Percentiles rank a stretch among this genome's conserved stretches.
phyloP scores from a whole-genome alignment of 768 basidiomycete species.

The Thelephora ganbajun region DNA sequence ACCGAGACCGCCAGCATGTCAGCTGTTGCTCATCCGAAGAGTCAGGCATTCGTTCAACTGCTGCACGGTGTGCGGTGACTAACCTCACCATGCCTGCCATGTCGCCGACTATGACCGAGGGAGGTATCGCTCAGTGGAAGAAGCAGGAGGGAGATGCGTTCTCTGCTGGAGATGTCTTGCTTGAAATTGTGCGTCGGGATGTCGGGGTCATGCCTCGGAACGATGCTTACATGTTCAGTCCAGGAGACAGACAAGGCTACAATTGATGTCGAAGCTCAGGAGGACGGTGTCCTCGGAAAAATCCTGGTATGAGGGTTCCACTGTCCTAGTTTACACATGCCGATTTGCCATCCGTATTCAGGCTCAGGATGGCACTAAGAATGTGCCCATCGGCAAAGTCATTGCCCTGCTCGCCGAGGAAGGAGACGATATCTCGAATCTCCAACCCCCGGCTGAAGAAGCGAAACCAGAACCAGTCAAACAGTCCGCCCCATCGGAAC shows the following conservation, averaged over 20 bases:
- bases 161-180: constrained; percentile 66
- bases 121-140: constrained; percentile 86
- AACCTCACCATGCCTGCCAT: constrained; percentile 89
- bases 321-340: neutral
- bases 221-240: neutral
- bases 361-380: constrained; percentile 69
- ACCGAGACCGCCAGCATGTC: neutral
- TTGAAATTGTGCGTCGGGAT: constrained; percentile 63
- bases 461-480: constrained; percentile 6
- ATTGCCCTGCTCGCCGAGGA: constrained; percentile 93
- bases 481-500: constrained; percentile 7
- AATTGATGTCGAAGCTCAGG: constrained; percentile 97
- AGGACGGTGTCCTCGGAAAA: constrained; percentile 89
- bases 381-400: constrained; percentile 72
- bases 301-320: constrained; percentile 52
- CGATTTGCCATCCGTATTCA: constrained; percentile 15
- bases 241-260: constrained; percentile 94
- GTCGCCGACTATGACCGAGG: constrained; percentile 96
- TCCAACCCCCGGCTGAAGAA: constrained; percentile 44
- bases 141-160: constrained; percentile 75
- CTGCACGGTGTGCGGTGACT: constrained; percentile 44
- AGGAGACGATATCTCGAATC: constrained; percentile 86
- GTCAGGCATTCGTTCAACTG: constrained; percentile 41
- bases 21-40: neutral
- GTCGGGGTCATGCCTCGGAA: neutral